These are phyloP conservation scores for Leccinum boreale DNA, from an alignment of 768 basidiomycete species.

Conservation along the genomic window DNA sequence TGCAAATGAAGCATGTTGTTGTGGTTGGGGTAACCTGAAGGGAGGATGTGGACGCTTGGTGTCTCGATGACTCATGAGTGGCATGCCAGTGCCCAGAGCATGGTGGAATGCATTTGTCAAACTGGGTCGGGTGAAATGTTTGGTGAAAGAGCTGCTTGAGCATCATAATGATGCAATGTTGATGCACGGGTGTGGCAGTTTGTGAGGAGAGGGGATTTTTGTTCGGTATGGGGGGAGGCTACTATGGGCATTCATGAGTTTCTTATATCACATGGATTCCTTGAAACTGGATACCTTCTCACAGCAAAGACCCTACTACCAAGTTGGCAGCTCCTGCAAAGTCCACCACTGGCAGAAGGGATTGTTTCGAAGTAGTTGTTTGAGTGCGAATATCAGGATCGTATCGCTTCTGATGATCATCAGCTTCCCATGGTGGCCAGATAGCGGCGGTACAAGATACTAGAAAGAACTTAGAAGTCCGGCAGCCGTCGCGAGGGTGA, in stretches of 20 bases:
- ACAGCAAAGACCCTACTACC: slow-evolving; percentile 99
- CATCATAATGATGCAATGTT: slow-evolving; percentile 35
- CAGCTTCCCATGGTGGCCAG: slow-evolving; percentile 94
- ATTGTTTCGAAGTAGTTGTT: slow-evolving; percentile 51
- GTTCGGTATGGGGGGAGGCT: no score
- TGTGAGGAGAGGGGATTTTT: no score
- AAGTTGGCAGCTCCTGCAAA: slow-evolving; percentile 93
- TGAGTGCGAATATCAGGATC: no score
- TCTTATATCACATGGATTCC: slow-evolving; percentile 93
- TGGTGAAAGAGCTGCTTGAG: slow-evolving; percentile 72
- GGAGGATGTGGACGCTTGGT: slow-evolving; percentile 30
- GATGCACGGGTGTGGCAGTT: no score
- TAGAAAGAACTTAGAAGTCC: no score
- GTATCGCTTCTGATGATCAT: slow-evolving; percentile 30
- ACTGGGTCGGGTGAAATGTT: slow-evolving; percentile 75
- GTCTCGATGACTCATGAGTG: no score
- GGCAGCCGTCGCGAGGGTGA: no score
- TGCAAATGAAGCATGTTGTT: neutral
- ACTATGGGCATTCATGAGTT: slow-evolving; percentile 98
- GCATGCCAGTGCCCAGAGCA: slow-evolving; percentile 62
- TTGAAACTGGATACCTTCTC: slow-evolving; percentile 98
- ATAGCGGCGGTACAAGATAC: no score
- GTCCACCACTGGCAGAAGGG: slow-evolving; percentile 94
- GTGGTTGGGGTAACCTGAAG: slow-evolving; percentile 11
- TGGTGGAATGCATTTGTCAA: slow-evolving; percentile 54